phyloP scores from a whole-genome alignment of 164 flowering plant species.

The Saururus chinensis region DNA sequence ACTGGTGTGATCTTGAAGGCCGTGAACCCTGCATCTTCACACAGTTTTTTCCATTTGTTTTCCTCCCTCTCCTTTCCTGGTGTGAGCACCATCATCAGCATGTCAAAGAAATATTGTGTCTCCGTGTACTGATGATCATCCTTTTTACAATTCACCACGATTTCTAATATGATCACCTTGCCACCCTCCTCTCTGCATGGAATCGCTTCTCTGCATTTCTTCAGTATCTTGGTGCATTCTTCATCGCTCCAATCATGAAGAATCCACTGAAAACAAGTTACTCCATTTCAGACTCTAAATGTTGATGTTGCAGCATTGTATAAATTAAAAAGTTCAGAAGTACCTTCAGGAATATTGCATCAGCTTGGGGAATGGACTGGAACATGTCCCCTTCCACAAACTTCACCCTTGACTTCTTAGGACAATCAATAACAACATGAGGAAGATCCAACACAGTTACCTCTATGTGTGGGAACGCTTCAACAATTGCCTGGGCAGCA shows the following conservation, averaged over 20 bases:
- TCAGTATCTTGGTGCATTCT: constrained; percentile 28
- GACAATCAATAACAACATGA: constrained; percentile 17
- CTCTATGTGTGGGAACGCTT: constrained; percentile 18
- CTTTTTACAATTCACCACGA: constrained; percentile 14
- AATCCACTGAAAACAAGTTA: constrained; percentile 11
- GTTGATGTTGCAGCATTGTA: not conserved
- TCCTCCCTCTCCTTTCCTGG: constrained; percentile 26
- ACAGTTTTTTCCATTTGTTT: constrained; percentile 29
- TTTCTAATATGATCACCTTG: constrained; percentile 36
- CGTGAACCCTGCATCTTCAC: constrained; percentile 29
- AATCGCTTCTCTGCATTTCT: constrained; percentile 33
- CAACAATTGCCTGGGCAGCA: constrained; percentile 17
- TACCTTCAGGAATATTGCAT: constrained; percentile 8
- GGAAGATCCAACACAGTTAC: constrained; percentile 31
- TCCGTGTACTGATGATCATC: constrained; percentile 13
- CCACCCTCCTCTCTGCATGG: constrained; percentile 22
- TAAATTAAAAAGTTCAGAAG: not conserved
- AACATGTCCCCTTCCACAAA: constrained; percentile 26
- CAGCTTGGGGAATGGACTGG: constrained; percentile 16
- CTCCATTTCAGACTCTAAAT: not conserved
- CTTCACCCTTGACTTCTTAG: constrained; percentile 11
- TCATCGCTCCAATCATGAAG: constrained; percentile 31
- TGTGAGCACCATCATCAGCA: constrained; percentile 20
- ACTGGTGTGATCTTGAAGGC: constrained; percentile 22
- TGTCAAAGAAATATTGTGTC: constrained; percentile 22